Evolutionary conservation across 805 yeast species (phyloP).

Genomic region (Candida yuanshanica): DNA sequence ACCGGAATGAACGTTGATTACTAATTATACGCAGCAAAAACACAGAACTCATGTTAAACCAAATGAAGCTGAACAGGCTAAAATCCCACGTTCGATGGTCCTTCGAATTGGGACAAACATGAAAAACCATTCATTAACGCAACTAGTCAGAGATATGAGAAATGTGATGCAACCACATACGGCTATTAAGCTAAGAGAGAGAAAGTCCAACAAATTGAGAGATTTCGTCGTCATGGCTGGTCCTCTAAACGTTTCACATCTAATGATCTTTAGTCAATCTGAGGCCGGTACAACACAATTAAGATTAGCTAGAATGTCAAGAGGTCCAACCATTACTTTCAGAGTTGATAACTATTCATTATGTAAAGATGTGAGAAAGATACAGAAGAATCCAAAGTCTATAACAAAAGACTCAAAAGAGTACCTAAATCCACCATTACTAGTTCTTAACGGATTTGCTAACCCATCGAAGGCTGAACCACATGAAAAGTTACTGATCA

Average conservation of each 20-base stretch:
- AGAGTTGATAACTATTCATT: conserved; percentile 71
- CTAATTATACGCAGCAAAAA: conserved; percentile 41
- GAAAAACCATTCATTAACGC: conserved; percentile 75
- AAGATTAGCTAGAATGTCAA: conserved; percentile 80
- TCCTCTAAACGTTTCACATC: conserved; percentile 86
- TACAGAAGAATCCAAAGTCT: conserved; percentile 75
- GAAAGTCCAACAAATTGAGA: conserved; percentile 80
- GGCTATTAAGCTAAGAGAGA: conserved; percentile 79
- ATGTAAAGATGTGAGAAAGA: conserved; percentile 68
- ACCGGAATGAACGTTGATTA: neutral
- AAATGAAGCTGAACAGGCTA: conserved; percentile 59
- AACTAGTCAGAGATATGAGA: conserved; percentile 82
- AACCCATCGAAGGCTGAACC: conserved; percentile 58
- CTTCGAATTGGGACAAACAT: conserved; percentile 74
- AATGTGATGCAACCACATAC: conserved; percentile 95
- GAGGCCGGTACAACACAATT: conserved; percentile 77
- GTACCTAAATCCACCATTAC: conserved; percentile 73
- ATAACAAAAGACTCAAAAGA: conserved; percentile 56
- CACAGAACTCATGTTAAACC: conserved; percentile 78
- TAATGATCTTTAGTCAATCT: conserved; percentile 81
- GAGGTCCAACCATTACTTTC: conserved; percentile 92
- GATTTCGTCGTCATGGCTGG: conserved; percentile 99
- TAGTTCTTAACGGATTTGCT: conserved; percentile 86
- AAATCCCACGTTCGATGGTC: conserved; percentile 92
- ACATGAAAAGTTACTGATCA: conserved; percentile 76